phyloP scores from a whole-genome alignment of 345 rosid genomes.

The Gossypium sturtianum region DNA sequence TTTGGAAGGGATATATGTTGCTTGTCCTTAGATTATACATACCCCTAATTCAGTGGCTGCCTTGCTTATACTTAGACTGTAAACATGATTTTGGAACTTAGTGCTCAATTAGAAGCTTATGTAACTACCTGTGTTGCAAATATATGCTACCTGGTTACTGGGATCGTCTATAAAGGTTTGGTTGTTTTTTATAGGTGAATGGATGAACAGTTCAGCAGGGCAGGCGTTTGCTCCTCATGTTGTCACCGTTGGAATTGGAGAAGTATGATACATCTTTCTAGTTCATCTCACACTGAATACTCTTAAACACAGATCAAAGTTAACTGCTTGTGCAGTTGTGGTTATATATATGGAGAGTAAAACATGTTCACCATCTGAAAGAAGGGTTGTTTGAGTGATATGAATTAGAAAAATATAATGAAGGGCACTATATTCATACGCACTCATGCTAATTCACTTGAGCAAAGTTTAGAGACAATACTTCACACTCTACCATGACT shows the following conservation, averaged over 20 bases:
- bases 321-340: not conserved
- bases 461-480: not conserved
- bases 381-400: not conserved
- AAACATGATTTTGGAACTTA: not conserved
- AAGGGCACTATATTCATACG: not conserved
- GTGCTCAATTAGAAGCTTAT: not conserved
- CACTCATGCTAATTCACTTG: not conserved
- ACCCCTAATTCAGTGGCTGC: not conserved
- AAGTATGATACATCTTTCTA: conserved; percentile 40
- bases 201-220: conserved; percentile 99
- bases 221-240: conserved; percentile 93
- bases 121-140: not conserved
- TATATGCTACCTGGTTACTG: not conserved
- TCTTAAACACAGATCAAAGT: not conserved
- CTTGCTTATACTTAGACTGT: not conserved
- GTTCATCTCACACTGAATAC: not conserved
- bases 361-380: not conserved
- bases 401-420: not conserved
- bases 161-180: not conserved
- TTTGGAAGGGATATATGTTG: not conserved
- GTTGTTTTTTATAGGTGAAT: conserved; percentile 62
- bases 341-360: not conserved
- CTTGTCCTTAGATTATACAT: not conserved
- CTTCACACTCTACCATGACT: not conserved
- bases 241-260: conserved; percentile 71